Conservation (phyloP, 2,329 filamentous ascomycete genomes). For the Colletotrichum orbiculare region DNA sequence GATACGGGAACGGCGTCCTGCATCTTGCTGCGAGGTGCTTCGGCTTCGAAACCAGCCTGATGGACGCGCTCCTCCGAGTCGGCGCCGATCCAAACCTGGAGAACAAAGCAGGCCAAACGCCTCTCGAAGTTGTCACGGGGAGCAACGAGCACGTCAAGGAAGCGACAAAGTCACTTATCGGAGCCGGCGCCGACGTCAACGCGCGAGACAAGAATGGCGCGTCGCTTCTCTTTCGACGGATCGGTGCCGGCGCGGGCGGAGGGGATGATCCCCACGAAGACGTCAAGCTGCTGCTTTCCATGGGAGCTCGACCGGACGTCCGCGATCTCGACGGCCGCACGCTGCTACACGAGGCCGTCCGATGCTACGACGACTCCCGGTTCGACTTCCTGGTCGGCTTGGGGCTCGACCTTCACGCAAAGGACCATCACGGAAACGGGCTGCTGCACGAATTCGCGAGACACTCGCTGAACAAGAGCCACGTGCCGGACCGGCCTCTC, state of each 20-base stretch:
- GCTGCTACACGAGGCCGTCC: slow-evolving; percentile 36
- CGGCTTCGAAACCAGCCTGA: background rate
- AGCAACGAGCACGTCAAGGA: rapidly evolving
- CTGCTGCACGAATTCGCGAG: slow-evolving; percentile 39
- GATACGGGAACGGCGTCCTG: slow-evolving; percentile 38
- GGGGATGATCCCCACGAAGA: background rate
- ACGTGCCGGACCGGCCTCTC: background rate
- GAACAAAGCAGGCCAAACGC: slow-evolving; percentile 36
- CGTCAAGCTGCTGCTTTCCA: slow-evolving; percentile 32
- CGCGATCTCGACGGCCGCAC: slow-evolving; percentile 38
- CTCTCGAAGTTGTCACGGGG: slow-evolving; percentile 21
- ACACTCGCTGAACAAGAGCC: background rate
- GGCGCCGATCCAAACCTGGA: slow-evolving; percentile 40
- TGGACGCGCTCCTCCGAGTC: slow-evolving; percentile 30
- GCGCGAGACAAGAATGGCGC: slow-evolving; percentile 29
- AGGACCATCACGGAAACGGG: slow-evolving; percentile 39
- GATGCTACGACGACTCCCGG: background rate
- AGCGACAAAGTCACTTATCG: background rate
- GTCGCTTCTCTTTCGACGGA: slow-evolving; percentile 35
- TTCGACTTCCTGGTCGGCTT: slow-evolving; percentile 27
- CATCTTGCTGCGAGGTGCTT: slow-evolving; percentile 31
- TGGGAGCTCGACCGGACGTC: slow-evolving; percentile 29
- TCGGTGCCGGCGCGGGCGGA: background rate
- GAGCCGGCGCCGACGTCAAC: slow-evolving; percentile 24
- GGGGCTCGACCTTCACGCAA: slow-evolving; percentile 29